These are phyloP conservation scores for Urochloa ruziziensis DNA, from an alignment of 176 grass and related monocot species.

Conservation along the genomic window DNA sequence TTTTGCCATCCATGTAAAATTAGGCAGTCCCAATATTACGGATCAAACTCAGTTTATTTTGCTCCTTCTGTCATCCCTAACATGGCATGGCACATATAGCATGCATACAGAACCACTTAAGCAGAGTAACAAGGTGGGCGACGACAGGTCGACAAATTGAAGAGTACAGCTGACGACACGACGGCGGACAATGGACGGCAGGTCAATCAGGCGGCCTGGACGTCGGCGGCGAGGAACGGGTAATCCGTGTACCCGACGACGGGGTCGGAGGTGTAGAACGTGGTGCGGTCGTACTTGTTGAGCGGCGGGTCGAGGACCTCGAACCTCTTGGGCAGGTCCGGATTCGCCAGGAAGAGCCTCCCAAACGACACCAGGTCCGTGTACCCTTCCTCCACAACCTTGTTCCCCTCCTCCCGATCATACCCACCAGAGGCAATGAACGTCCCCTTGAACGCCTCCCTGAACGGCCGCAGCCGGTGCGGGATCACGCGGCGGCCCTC, in stretches of 20 bases:
- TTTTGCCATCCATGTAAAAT: too few species aligned
- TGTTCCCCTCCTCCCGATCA: conserved; percentile 46
- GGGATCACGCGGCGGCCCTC: not conserved
- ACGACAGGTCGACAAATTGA: not conserved
- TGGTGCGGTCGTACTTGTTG: conserved; percentile 42
- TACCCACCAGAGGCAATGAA: conserved; percentile 38
- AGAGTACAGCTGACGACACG: not conserved
- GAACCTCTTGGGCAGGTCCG: conserved; percentile 13
- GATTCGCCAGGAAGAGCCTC: conserved; percentile 43
- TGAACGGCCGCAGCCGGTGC: not conserved
- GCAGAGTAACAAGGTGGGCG: too few species aligned
- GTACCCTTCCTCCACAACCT: conserved; percentile 37
- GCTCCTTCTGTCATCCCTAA: not conserved
- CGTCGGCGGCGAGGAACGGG: conserved; percentile 20
- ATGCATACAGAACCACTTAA: too few species aligned
- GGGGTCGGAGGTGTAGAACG: conserved; percentile 47
- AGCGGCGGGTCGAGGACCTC: conserved; percentile 28
- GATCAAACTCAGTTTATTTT: not conserved
- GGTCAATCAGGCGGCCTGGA: not conserved
- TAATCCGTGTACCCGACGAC: conserved; percentile 47
- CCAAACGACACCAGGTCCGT: conserved; percentile 44
- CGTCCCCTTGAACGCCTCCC: not conserved
- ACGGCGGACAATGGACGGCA: not conserved
- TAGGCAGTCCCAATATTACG: not conserved
- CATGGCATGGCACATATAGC: not conserved